Evolutionary conservation across 2,329 filamentous ascomycete species (phyloP).

Genomic region (Talaromyces sp.): DNA sequence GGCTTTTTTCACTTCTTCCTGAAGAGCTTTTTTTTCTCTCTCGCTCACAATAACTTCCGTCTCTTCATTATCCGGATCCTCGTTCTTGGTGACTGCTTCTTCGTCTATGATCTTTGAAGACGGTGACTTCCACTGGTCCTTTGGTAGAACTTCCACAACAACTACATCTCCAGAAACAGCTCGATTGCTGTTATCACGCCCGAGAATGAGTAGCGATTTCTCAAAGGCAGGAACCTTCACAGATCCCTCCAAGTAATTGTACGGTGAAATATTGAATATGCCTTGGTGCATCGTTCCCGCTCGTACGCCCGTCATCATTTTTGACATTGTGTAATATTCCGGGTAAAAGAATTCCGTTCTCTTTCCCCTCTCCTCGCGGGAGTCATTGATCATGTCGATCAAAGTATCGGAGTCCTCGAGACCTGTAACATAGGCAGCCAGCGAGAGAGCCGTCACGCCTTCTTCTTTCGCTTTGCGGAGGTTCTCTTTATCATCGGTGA

Average conservation of each 20-base stretch:
- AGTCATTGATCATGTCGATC: constrained; percentile 87
- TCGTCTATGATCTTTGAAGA: constrained; percentile 96
- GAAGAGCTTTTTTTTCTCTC: constrained; percentile 77
- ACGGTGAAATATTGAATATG: constrained; percentile 91
- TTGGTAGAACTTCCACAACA: constrained; percentile 86
- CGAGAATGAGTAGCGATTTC: constrained; percentile 80
- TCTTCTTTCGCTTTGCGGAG: constrained; percentile 75
- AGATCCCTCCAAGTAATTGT: constrained; percentile 95
- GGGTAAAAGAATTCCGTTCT: constrained; percentile 74
- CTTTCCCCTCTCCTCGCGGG: constrained; percentile 65
- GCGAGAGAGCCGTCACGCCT: constrained; percentile 61
- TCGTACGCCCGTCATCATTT: constrained; percentile 90
- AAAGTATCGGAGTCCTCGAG: constrained; percentile 80
- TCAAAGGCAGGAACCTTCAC: constrained; percentile 88
- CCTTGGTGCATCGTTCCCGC: constrained; percentile 87
- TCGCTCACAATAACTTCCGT: constrained; percentile 78
- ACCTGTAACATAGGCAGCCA: constrained; percentile 74
- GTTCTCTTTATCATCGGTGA: constrained; percentile 89
- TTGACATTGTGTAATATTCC: constrained; percentile 84
- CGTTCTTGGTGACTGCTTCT: constrained; percentile 83
- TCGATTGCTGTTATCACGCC: constrained; percentile 93
- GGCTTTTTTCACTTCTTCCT: constrained; percentile 84
- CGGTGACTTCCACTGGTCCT: constrained; percentile 94
- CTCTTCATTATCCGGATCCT: constrained; percentile 81
- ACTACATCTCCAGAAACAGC: constrained; percentile 88